Conservation (phyloP, 192 early-diverging fungal genomes). For the Pecoramyces ruminantium region DNA sequence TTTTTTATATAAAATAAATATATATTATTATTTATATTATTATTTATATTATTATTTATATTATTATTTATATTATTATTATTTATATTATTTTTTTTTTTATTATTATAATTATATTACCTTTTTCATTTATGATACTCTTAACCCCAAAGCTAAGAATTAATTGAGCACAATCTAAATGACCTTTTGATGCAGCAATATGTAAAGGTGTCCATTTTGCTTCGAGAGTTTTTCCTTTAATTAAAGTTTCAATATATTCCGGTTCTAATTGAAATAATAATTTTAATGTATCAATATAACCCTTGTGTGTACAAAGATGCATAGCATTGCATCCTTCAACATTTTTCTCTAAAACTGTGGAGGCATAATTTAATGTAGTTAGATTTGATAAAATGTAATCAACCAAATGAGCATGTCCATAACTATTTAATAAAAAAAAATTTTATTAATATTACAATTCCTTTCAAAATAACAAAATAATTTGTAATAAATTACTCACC, state of each 20-base stretch:
- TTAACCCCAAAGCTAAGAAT: neutral
- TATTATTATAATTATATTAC: neutral
- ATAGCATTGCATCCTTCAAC: neutral
- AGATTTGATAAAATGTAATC: neutral
- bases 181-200: neutral
- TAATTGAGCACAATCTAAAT: neutral
- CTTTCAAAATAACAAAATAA: too few species aligned
- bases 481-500: neutral
- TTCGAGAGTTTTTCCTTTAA: neutral
- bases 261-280: neutral
- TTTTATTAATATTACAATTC: too few species aligned
- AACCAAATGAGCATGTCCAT: neutral
- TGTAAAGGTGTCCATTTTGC: neutral
- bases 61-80: too few species aligned
- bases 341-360: neutral
- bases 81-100: too few species aligned
- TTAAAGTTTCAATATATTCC: neutral
- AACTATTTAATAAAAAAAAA: neutral
- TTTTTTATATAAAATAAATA: too few species aligned
- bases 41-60: too few species aligned
- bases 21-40: too few species aligned
- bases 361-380: neutral
- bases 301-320: neutral
- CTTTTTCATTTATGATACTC: neutral
- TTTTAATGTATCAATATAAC: neutral